These are phyloP conservation scores for Lupinus albus DNA, from an alignment of 306 rosid genomes.

Conservation along the genomic window DNA sequence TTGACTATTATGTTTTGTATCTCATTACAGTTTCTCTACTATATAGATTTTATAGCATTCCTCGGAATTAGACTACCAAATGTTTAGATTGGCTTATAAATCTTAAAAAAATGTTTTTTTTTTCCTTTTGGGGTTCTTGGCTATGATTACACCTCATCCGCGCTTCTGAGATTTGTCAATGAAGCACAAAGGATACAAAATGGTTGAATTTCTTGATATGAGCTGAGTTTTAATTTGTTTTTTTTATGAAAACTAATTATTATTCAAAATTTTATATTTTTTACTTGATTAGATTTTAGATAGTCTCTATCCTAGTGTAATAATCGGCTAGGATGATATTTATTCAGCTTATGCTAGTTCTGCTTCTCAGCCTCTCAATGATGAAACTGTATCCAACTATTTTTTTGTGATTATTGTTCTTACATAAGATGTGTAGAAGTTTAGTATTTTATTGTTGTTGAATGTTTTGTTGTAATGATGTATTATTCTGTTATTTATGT, in stretches of 20 bases:
- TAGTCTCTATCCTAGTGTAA: too few species aligned
- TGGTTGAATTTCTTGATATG: constrained; percentile 92
- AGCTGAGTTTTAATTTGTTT: constrained; percentile 34
- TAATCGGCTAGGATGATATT: constrained; percentile 60
- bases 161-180: constrained; percentile 64
- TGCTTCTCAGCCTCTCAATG: constrained; percentile 80
- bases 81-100: background rate
- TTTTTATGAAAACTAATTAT: too few species aligned
- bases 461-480: too few species aligned
- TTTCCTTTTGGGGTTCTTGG: constrained; percentile 20
- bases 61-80: fast-evolving
- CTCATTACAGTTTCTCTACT: background rate
- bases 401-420: too few species aligned
- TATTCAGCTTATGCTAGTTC: constrained; percentile 95
- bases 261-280: too few species aligned
- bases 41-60: background rate
- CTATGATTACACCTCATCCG: constrained; percentile 60
- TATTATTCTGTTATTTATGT: too few species aligned
- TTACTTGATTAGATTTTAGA: too few species aligned
- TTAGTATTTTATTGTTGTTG: background rate
- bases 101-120: too few species aligned
- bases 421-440: too few species aligned
- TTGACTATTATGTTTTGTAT: too few species aligned
- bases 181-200: constrained; percentile 51
- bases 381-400: too few species aligned